These are phyloP conservation scores for Ambrosiella cleistominuta DNA, from an alignment of 2,329 filamentous ascomycete genomes.

Conservation along the genomic window DNA sequence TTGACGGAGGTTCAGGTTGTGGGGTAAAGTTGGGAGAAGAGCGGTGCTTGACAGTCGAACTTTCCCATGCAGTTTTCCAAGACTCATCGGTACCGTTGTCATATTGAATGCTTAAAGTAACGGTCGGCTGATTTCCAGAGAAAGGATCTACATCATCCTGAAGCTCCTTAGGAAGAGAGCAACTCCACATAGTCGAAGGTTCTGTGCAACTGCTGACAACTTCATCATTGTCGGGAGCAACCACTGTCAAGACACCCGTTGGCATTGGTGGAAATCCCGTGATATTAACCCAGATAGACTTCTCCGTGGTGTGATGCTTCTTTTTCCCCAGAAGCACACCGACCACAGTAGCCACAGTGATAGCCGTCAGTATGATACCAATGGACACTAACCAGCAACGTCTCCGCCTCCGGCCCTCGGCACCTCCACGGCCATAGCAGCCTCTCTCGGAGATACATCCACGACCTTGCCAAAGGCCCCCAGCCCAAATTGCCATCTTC, in stretches of 20 bases:
- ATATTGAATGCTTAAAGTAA: constrained; percentile 63
- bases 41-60: constrained; percentile 18
- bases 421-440: constrained; percentile 45
- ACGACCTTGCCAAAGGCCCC: constrained; percentile 48
- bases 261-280: constrained; percentile 77
- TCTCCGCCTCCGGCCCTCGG: constrained; percentile 24
- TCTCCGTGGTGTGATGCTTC: background rate
- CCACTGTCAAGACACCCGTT: constrained; percentile 63
- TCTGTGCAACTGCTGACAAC: constrained; percentile 52
- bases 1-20: constrained; percentile 38
- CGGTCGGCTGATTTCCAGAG: constrained; percentile 52
- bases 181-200: constrained; percentile 69
- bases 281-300: constrained; percentile 57
- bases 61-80: constrained; percentile 22
- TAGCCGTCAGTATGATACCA: background rate
- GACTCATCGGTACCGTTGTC: constrained; percentile 38
- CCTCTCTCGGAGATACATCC: constrained; percentile 39
- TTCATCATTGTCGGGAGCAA: constrained; percentile 49
- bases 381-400: background rate
- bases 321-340: constrained; percentile 24
- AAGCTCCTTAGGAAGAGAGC: constrained; percentile 61
- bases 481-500: constrained; percentile 27
- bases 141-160: constrained; percentile 47
- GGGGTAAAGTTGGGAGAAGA: constrained; percentile 20
- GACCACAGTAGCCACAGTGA: background rate